Percentiles rank a stretch among this genome's conserved stretches.
phyloP scores from a whole-genome alignment of 192 early-diverging fungal species.

The Rhizophagus sp. region DNA sequence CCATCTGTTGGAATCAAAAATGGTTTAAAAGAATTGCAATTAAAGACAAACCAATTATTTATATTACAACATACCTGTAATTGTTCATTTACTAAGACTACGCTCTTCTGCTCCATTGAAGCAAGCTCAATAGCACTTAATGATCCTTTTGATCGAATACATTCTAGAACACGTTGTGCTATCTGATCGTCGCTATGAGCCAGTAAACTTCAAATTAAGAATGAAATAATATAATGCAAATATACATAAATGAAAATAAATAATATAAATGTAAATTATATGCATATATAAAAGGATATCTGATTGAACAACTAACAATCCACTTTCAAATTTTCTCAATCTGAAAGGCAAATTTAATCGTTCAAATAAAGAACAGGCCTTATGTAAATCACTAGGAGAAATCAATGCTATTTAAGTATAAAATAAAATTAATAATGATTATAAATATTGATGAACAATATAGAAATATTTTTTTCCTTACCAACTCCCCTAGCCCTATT shows the following conservation, averaged over 20 bases:
- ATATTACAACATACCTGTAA: conserved; percentile 55
- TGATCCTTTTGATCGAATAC: conserved; percentile 44
- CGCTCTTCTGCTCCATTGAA: conserved; percentile 53
- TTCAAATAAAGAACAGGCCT: conserved; percentile 71
- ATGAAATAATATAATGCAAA: not conserved
- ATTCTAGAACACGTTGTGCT: conserved; percentile 51
- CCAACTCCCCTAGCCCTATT: conserved; percentile 91
- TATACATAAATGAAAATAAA: not conserved
- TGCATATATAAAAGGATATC: conserved; percentile 37
- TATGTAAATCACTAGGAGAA: conserved; percentile 91
- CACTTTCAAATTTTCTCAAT: conserved; percentile 77
- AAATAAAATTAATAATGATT: not conserved
- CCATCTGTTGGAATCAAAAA: conserved; percentile 47
- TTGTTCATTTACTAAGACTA: conserved; percentile 67
- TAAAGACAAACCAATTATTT: conserved; percentile 3
- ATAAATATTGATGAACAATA: not conserved
- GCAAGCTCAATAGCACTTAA: conserved; percentile 77
- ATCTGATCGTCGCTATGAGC: conserved; percentile 69
- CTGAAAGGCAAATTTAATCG: conserved; percentile 69
- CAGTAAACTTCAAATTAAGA: conserved; percentile 31
- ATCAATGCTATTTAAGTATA: conserved; percentile 63
- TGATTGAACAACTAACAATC: conserved; percentile 76
- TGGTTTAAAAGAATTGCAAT: conserved; percentile 13
- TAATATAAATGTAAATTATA: conserved; percentile 4
- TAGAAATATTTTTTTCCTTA: conserved; percentile 31